A percentile compares a stretch with the other conserved stretches of the same genome.
phyloP scores from a whole-genome alignment of 768 basidiomycete genomes.

The Termitomyces sp. region DNA sequence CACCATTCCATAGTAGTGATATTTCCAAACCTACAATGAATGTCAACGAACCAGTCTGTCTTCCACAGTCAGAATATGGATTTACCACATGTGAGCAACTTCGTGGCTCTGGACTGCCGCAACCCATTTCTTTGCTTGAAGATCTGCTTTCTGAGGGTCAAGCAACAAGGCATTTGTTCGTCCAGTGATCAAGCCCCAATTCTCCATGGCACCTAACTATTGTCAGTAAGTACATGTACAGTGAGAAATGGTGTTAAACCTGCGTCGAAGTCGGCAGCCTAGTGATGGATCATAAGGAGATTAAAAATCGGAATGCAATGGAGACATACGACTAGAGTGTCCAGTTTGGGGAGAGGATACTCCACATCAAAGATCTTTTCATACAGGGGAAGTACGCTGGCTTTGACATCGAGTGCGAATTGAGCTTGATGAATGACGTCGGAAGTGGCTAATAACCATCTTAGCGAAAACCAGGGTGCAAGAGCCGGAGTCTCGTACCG shows the following conservation, averaged over 20 bases:
- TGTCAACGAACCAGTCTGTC: not conserved
- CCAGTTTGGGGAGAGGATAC: conserved; percentile 91
- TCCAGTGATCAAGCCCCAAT: conserved; percentile 91
- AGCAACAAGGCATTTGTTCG: conserved; percentile 76
- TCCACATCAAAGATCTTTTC: conserved; percentile 90
- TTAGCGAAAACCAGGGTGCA: not conserved
- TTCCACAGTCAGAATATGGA: not conserved
- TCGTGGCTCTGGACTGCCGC: conserved; percentile 81
- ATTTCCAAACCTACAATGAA: conserved; percentile 71
- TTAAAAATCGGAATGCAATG: not conserved
- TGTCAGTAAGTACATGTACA: conserved; percentile 6
- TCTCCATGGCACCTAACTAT: conserved; percentile 76
- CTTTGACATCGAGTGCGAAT: conserved; percentile 86
- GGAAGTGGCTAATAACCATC: conserved; percentile 52
- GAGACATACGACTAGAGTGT: conserved; percentile 72
- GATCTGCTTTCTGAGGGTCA: conserved; percentile 69
- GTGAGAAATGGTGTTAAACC: conserved; percentile 29
- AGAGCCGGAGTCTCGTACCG: conserved; percentile 34
- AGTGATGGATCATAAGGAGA: not conserved
- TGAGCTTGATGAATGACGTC: conserved; percentile 80
- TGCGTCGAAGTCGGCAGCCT: conserved; percentile 86
- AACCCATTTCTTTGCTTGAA: conserved; percentile 74
- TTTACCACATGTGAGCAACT: conserved; percentile 77
- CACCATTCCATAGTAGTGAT: conserved; percentile 95
- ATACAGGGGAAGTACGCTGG: conserved; percentile 78